Evolutionary conservation across 768 basidiomycete genomes (phyloP).

Genomic region (Chalciporus sphaerocephalus): DNA sequence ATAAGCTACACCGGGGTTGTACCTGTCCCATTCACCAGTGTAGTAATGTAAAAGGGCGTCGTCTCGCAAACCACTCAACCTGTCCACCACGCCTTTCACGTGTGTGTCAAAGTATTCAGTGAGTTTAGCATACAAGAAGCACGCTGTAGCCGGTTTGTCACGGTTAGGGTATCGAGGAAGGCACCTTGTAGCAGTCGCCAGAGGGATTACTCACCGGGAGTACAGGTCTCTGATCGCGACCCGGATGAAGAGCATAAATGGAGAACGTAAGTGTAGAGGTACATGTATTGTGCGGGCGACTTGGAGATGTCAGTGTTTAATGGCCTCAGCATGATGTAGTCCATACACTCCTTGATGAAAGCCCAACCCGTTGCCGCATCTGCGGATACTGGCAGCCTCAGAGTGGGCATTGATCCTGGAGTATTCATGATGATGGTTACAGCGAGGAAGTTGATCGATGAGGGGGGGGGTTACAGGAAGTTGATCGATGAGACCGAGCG

Average conservation of each 20-base stretch:
- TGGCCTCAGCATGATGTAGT: conserved; percentile 91
- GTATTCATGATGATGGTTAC: too few relatives aligned
- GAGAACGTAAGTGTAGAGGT: conserved; percentile 71
- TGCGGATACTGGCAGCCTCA: conserved; percentile 62
- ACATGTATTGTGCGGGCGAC: conserved; percentile 88
- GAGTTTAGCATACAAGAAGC: conserved; percentile 81
- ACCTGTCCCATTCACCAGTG: conserved; percentile 89
- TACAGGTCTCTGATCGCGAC: too few relatives aligned
- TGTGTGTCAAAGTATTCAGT: conserved; percentile 86
- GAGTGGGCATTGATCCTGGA: too few relatives aligned
- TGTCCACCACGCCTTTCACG: conserved; percentile 59
- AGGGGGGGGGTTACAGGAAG: too few relatives aligned
- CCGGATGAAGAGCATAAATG: too few relatives aligned
- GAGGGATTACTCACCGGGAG: too few relatives aligned
- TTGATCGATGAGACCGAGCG: too few relatives aligned
- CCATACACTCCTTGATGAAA: conserved; percentile 80
- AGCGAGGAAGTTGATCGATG: too few relatives aligned
- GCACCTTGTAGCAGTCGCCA: too few relatives aligned
- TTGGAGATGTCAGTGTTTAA: conserved; percentile 88
- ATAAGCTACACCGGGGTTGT: conserved; percentile 95
- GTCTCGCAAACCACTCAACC: conserved; percentile 75
- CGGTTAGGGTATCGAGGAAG: too few relatives aligned
- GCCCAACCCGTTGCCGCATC: conserved; percentile 85
- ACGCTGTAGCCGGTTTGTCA: too few relatives aligned
- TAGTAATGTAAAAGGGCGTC: conserved; percentile 89